Conservation (phyloP, 2,329 filamentous ascomycete species). For the Claviceps arundinis region DNA sequence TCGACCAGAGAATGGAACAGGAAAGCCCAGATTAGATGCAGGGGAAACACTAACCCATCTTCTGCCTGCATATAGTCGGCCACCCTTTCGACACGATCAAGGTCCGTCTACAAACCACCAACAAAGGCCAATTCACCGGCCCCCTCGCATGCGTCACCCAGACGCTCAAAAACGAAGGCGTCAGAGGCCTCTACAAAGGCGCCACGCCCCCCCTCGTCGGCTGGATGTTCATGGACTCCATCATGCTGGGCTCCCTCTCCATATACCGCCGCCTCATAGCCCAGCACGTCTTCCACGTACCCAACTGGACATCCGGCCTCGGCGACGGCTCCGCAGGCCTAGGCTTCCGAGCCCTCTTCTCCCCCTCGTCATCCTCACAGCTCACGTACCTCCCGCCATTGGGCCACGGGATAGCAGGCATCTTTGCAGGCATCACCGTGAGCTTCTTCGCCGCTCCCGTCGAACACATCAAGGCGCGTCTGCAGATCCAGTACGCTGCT, state of each 20-base stretch:
- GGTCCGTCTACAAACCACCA: constrained; percentile 82
- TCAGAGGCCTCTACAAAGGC: constrained; percentile 83
- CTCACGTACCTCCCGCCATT: constrained; percentile 49
- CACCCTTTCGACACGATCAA: constrained; percentile 93
- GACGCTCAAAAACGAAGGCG: constrained; percentile 75
- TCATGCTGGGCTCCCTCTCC: constrained; percentile 85
- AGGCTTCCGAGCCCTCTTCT: constrained; percentile 6
- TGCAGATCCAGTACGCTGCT: constrained; percentile 88
- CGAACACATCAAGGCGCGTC: constrained; percentile 84
- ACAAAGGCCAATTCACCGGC: constrained; percentile 64
- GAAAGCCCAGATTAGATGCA: background rate
- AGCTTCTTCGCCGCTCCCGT: constrained; percentile 87
- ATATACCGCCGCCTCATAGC: constrained; percentile 77
- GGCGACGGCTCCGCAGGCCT: constrained; percentile 9
- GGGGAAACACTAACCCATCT: background rate
- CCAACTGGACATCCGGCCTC: constrained; percentile 15
- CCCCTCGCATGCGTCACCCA: constrained; percentile 75
- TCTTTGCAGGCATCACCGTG: constrained; percentile 79
- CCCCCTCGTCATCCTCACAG: background rate
- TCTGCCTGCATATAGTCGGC: constrained; percentile 30
- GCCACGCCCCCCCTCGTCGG: constrained; percentile 83
- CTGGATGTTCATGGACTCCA: constrained; percentile 95
- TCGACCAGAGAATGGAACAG: background rate
- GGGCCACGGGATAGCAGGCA: constrained; percentile 79
- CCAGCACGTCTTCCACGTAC: constrained; percentile 60